Evolutionary conservation across 805 yeast genomes (phyloP), one percentile per base, ranked within the genome.

Genomic region (Kazachstania africana): DNA sequence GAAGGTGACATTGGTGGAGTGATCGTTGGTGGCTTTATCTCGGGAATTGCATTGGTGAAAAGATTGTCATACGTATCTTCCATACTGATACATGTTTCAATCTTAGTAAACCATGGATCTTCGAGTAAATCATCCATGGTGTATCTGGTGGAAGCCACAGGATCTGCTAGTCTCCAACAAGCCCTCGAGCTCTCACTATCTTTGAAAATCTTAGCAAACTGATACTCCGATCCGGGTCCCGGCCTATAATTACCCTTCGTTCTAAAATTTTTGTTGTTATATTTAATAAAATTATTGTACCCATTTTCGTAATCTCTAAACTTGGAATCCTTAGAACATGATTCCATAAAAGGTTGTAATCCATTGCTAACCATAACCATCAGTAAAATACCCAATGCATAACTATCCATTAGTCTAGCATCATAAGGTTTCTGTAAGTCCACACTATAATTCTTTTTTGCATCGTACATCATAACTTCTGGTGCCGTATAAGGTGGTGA

Each of bases 401-500:
- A 80, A 47, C 63, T 59, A 55, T 80, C 93, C 64, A 78, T 70
- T 38, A 66, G 65, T 44, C 72, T 74, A 1, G 85, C 79, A 47
- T 78, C 71, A 54, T 73, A 75, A 4, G 67, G 55, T 18, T 50
- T 47, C 14, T 43, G 50, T 31, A 29, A 31, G 28, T 43, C 31
- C 48, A 45, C 57, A 43, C 53, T 60, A 60, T 48, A 41, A n/a
- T 35, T 33, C 31, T 50, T 47, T 33, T 53, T 45, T 6, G 46
- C 33, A 33, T 48, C 55, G 24, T 59, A 67, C 17, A 57, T 50
- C 69, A 73, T 67, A 12, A 78, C 81, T 53, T 80, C 91, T 2
- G 93, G 91, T 4, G 88, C 74, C 9, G 78, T 71, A 52, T 78
- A 80, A 1, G 91, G 91, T 3, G 91, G 83, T 1, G 87, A 78